These are phyloP conservation scores for Paraleonurus japonicus DNA, from an alignment of 257 asterid species.

Conservation along the genomic window DNA sequence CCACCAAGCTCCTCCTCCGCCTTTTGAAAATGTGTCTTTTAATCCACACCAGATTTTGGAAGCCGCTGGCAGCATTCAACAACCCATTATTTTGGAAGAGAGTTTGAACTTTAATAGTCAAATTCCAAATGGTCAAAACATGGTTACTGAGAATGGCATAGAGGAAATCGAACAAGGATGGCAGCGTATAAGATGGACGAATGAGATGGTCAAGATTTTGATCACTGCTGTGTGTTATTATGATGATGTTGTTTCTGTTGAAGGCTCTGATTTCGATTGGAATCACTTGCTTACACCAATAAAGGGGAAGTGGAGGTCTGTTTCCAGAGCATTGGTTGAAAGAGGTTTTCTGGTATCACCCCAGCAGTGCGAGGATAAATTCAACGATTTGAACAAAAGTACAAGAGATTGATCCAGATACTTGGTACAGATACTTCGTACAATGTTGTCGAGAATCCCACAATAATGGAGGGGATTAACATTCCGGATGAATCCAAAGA, in stretches of 20 bases:
- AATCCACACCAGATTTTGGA: conserved; percentile 18
- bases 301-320: conserved; percentile 54
- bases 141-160: conserved; percentile 4
- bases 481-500: conserved; percentile 31
- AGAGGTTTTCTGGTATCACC: conserved; percentile 52
- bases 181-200: conserved; percentile 52
- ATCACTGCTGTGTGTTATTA: conserved; percentile 45
- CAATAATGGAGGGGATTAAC: conserved; percentile 33
- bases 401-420: conserved; percentile 39
- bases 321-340: conserved; percentile 46
- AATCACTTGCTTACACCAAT: neutral
- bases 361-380: conserved; percentile 69
- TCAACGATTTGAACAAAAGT: conserved; percentile 55
- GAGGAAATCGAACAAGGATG: conserved; percentile 25
- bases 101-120: neutral
- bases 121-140: neutral
- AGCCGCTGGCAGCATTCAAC: conserved; percentile 18
- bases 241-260: conserved; percentile 18
- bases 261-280: conserved; percentile 4
- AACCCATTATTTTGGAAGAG: neutral
- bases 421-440: conserved; percentile 37
- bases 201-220: conserved; percentile 53
- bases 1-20: conserved; percentile 20
- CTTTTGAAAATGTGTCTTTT: conserved; percentile 6
- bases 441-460: conserved; percentile 41